A percentile compares a stretch with the other conserved stretches of the same genome.
phyloP scores from a whole-genome alignment of 2,329 filamentous ascomycete genomes.

The Colletotrichum liaoningense region DNA sequence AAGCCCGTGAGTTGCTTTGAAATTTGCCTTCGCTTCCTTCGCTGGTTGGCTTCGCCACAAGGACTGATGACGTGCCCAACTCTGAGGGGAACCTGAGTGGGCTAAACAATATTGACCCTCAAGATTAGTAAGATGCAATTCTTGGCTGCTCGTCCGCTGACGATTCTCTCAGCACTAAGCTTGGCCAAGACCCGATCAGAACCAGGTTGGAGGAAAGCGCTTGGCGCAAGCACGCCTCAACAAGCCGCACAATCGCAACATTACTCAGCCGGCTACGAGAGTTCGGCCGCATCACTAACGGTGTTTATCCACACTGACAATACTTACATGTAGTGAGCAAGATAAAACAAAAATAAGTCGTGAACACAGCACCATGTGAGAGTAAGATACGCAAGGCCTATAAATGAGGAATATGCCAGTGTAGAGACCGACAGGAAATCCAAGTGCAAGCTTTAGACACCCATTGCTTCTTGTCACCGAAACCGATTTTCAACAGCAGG shows the following conservation, averaged over 20 bases:
- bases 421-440: too few relatives aligned
- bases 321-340: too few relatives aligned
- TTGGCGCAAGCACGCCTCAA: background rate
- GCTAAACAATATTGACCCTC: too few relatives aligned
- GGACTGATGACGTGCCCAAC: background rate
- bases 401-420: too few relatives aligned
- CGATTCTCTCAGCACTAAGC: background rate
- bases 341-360: too few relatives aligned
- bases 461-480: too few relatives aligned
- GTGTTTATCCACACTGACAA: background rate
- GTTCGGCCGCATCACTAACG: background rate
- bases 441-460: too few relatives aligned
- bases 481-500: too few relatives aligned
- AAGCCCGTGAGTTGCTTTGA: background rate
- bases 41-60: background rate
- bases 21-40: constrained; percentile 11
- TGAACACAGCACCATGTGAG: too few relatives aligned
- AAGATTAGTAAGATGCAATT: background rate
- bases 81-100: background rate
- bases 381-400: too few relatives aligned
- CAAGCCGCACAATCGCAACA: background rate
- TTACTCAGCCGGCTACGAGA: background rate
- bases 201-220: background rate
- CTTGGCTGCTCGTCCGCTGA: background rate
- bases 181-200: background rate